phyloP scores from a whole-genome alignment of 2,329 filamentous ascomycete species.

The Calonectria fujianensis region DNA sequence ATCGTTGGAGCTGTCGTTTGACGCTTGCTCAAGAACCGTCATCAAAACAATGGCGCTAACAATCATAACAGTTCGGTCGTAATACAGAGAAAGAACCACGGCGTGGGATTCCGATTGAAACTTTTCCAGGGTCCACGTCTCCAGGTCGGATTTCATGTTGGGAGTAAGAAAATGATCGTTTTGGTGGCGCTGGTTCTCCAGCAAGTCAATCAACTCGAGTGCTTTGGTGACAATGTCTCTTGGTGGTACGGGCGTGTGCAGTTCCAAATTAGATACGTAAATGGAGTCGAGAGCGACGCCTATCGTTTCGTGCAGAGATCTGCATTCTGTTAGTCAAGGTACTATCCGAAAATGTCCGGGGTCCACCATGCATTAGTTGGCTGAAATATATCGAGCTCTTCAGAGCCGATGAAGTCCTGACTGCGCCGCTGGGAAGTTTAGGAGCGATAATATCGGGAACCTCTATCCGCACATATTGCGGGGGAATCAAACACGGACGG shows the following conservation, averaged over 20 bases:
- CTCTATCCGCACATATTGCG: slow-evolving; percentile 35
- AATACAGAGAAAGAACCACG: slow-evolving; percentile 32
- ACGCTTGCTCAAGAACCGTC: slow-evolving; percentile 44
- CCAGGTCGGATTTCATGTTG: slow-evolving; percentile 7
- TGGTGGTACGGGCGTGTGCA: slow-evolving; percentile 22
- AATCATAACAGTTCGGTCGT: slow-evolving; percentile 34
- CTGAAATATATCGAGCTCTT: slow-evolving; percentile 35
- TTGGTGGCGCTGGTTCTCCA: slow-evolving; percentile 30
- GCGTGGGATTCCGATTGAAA: slow-evolving; percentile 32
- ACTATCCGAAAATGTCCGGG: too few species aligned
- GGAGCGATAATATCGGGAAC: slow-evolving; percentile 31
- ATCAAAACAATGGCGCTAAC: slow-evolving; percentile 41
- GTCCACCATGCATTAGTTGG: slow-evolving; percentile 33
- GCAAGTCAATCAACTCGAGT: slow-evolving; percentile 20
- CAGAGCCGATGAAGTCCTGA: slow-evolving; percentile 20
- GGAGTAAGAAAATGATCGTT: slow-evolving; percentile 30
- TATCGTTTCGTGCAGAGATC: slow-evolving; percentile 33
- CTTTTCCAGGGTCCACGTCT: slow-evolving; percentile 29
- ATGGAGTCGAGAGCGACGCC: slow-evolving; percentile 33
- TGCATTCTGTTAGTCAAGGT: neutral
- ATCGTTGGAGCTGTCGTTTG: slow-evolving; percentile 24
- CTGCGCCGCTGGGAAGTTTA: slow-evolving; percentile 5
- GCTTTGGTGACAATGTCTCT: slow-evolving; percentile 30
- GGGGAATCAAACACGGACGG: slow-evolving; percentile 33
- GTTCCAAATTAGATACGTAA: slow-evolving; percentile 32